Evolutionary conservation across 129 eudicot genomes (phyloP), one percentile per base, ranked within the genome.

Genomic region (Gnaphalium uliginosum): DNA sequence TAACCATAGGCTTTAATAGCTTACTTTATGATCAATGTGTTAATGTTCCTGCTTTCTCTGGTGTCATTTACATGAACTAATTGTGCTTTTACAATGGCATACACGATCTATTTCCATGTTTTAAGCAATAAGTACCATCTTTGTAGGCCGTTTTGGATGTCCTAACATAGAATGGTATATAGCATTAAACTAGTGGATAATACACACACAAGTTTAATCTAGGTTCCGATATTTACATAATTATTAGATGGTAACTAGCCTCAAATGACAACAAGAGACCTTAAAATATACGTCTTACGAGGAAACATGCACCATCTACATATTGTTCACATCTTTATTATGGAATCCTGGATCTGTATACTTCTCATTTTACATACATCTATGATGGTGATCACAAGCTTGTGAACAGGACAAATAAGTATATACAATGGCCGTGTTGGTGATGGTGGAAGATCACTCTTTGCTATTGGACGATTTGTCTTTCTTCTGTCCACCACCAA

Each of bases 401-500:
- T 59, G 35, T 72, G 35, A 72, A 57, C 18, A 48, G 14, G 9
- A 58, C 21, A 18, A 22, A 57, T 72, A 77, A 30, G 46, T 46
- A 66, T 66, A 13, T 66, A 73, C 79, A 41, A 4, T 32, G 68
- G 35, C 19, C 4, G n/a, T 53, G 24, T 26, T 61, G 18, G 33
- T 9, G 43, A 6, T 26, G 7, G 58, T 58, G 56, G 48, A 65
- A 54, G 19, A 71, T 66, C 53, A 73, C 83, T 89, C 93, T 59
- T 92, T 89, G 87, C 72, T 79, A 81, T 78, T 74, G 23, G 97
- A 89, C 21, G 96, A 85, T 32, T 71, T 64, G 72, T 89, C 96
- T 81, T 89, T 86, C 92, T 84, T 92, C 26, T 82, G 94, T 30
- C 97, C 97, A 39, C 76, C 81, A 15, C 98, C 92, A 37, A 92